Evolutionary conservation across 2,329 filamentous ascomycete species (phyloP), one percentile per base, ranked within the genome.

Genomic region (Paecilomyces dactylethromorphus): DNA sequence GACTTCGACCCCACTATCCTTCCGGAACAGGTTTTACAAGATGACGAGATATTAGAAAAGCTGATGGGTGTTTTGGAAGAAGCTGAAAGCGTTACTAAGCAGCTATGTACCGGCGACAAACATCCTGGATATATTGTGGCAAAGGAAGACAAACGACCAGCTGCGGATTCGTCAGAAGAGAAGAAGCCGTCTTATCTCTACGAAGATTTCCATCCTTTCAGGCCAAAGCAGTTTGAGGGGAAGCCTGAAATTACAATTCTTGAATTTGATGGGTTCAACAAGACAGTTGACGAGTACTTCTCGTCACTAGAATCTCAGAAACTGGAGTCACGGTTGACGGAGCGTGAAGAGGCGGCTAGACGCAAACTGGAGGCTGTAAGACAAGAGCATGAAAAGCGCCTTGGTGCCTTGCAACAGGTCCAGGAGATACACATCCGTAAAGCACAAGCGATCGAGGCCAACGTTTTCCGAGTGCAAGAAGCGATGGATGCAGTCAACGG

Each of bases 241-340:
- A 86, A 92, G 58, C 78, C 85, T 0, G 77, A 81, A 0, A 83
- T 87, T 24, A 83, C 85, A 2, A 85, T 96, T 15, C 69, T 97
- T 12, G 84, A 90, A 57, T 92, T 92, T 64, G 83, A 91, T 6
- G 89, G 87, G 10, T 97, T 95, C 79, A 97, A 97, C 73, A 89
- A 89, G 69, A 94, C 92, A 0, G 92, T 96, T 0, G 94, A 99
- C 70, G 91, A 96, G 65, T 99, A 97, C 78, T 97, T 96, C 73
- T 97, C 94, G 0, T 97, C 93, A 0, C 85, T 97, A 26, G 94
- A 99, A 75, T 91, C 92, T 0, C 93, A 97, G 71, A 96, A 91
- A 71, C 81, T 97, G 0, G 89, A 96, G 72, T 95, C 91, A 1
- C 84, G 87, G 56, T 77, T 97, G 3, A 86, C 85, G 3, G 93